A percentile compares a stretch with the other conserved stretches of the same genome.
phyloP scores from a whole-genome alignment of 2,329 filamentous ascomycete species.

The Fusarium agapanthi region DNA sequence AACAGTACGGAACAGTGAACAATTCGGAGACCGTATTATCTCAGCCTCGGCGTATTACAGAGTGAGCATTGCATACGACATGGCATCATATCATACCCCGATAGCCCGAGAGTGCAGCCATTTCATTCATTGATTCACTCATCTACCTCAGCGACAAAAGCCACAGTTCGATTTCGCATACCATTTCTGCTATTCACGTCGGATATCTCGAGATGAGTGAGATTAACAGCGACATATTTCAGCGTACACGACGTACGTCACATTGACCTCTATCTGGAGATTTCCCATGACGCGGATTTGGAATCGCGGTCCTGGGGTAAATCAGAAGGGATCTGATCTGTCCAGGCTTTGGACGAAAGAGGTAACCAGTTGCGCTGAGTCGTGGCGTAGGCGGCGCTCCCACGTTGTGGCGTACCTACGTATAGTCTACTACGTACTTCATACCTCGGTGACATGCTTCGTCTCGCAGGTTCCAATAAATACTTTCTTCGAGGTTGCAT shows the following conservation, averaged over 20 bases:
- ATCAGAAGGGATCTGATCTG: slow-evolving; percentile 12
- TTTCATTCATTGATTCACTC: background rate
- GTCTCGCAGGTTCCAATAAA: background rate
- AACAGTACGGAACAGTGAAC: background rate
- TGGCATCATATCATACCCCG: background rate
- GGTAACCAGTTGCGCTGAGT: slow-evolving; percentile 2
- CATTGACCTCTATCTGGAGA: background rate
- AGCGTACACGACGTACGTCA: slow-evolving; percentile 24
- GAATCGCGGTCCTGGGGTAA: slow-evolving; percentile 12
- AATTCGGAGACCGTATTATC: background rate
- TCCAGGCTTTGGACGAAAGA: slow-evolving; percentile 7
- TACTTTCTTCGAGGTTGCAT: background rate
- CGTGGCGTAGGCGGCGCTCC: slow-evolving; percentile 30
- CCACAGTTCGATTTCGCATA: slow-evolving; percentile 17
- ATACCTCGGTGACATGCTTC: slow-evolving; percentile 16
- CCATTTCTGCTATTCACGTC: background rate
- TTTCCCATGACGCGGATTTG: background rate
- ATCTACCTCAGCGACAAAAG: background rate
- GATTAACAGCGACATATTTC: background rate
- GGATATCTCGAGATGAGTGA: slow-evolving; percentile 4
- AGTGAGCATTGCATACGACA: background rate
- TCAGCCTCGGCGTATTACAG: slow-evolving; percentile 3
- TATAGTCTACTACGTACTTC: background rate
- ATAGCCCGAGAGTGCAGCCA: slow-evolving; percentile 15
- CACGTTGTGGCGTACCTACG: slow-evolving; percentile 3